Percentiles rank a stretch among this genome's conserved stretches.
Conservation (phyloP, 129 eudicot species). For the Heracleum sosnowskyi region DNA sequence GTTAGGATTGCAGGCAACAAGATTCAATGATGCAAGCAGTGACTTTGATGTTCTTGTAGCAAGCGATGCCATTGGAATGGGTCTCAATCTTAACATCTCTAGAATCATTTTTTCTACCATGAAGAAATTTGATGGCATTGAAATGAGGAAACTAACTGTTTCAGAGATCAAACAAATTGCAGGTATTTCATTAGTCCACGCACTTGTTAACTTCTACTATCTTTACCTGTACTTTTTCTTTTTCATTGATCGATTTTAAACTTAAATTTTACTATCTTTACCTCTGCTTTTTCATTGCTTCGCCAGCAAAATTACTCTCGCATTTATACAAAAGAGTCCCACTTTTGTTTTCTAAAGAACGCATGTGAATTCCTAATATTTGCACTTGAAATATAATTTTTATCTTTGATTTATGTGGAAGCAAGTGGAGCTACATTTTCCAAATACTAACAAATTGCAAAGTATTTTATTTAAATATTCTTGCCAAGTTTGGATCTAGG, state of each 20-base stretch:
- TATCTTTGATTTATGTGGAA: background rate
- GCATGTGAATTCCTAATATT: background rate
- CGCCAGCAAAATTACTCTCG: background rate
- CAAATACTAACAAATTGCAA: background rate
- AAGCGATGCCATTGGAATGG: conserved; percentile 99
- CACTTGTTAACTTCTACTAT: conserved; percentile 4
- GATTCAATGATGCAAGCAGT: conserved; percentile 84
- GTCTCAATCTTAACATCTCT: conserved; percentile 89
- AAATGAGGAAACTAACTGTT: conserved; percentile 62
- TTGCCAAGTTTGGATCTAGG: too few relatives aligned
- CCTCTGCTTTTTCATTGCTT: background rate
- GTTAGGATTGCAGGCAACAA: conserved; percentile 81
- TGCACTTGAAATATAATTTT: background rate
- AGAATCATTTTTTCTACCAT: conserved; percentile 81
- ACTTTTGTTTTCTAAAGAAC: background rate
- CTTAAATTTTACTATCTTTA: conserved; percentile 1
- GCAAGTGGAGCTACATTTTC: background rate
- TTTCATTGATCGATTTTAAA: background rate
- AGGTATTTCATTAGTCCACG: conserved; percentile 29
- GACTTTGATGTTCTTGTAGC: conserved; percentile 98
- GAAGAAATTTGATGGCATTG: conserved; percentile 76
- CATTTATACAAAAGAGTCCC: background rate
- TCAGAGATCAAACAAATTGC: conserved; percentile 96
- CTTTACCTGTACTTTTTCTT: background rate
- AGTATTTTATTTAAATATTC: background rate